Percentiles rank a stretch among this genome's conserved stretches.
These are phyloP conservation scores for Tarenaya hassleriana DNA, from an alignment of 345 rosid species.

Conservation along the genomic window DNA sequence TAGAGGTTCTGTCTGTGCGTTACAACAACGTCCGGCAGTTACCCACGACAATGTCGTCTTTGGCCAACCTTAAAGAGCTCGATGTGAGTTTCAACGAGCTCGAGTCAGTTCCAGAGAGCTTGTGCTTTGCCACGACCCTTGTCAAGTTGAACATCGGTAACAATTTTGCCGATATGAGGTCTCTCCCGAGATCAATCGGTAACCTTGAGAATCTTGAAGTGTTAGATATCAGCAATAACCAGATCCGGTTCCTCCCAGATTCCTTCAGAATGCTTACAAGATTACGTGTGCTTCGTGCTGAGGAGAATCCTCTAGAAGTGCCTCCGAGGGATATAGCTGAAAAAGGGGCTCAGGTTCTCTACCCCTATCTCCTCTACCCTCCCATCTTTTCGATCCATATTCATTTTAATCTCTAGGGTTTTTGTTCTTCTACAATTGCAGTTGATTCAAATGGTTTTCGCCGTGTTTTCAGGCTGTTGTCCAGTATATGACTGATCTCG, in stretches of 20 bases:
- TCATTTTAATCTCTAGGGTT: neutral
- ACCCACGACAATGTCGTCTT: slow-evolving; percentile 89
- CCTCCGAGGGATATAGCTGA: slow-evolving; percentile 72
- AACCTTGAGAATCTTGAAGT: slow-evolving; percentile 93
- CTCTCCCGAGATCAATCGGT: slow-evolving; percentile 83
- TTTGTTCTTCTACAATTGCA: slow-evolving; percentile 12
- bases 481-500: slow-evolving; percentile 69
- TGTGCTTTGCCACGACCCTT: slow-evolving; percentile 77
- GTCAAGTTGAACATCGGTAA: slow-evolving; percentile 86
- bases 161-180: slow-evolving; percentile 81
- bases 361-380: slow-evolving; percentile 1
- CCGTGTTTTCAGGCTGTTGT: slow-evolving; percentile 64
- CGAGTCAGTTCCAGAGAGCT: slow-evolving; percentile 89
- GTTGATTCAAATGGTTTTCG: slow-evolving; percentile 11
- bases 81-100: slow-evolving; percentile 97
- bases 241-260: slow-evolving; percentile 80
- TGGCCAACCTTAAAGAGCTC: slow-evolving; percentile 68
- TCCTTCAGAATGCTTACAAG: slow-evolving; percentile 72
- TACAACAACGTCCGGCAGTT: slow-evolving; percentile 82
- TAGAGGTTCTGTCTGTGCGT: slow-evolving; percentile 73
- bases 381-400: neutral
- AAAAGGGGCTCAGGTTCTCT: slow-evolving; percentile 85
- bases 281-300: slow-evolving; percentile 50
- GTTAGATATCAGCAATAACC: slow-evolving; percentile 93
- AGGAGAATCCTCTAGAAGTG: slow-evolving; percentile 86